Evolutionary conservation across 768 basidiomycete species (phyloP), one percentile per base, ranked within the genome.

Genomic region (Cystobasidium onofrii): DNA sequence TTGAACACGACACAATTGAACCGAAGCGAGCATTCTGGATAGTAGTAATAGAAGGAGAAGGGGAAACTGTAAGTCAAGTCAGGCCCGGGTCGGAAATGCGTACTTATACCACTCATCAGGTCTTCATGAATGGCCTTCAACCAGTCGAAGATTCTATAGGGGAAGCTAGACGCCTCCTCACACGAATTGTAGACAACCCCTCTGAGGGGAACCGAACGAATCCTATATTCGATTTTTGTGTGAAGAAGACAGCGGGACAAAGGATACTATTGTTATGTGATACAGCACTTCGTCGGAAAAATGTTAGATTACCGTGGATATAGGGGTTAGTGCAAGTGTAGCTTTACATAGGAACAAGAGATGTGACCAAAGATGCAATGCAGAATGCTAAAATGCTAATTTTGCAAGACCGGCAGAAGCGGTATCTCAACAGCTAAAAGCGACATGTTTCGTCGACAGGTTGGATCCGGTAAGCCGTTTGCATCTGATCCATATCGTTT

Each of bases 211-310:
- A 55, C 34, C 6, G 31, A 25, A 71, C 54, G 13, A 60, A 60
- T 36, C 69, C 69, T 3, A 43, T 71, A 6, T 71, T 71, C 31
- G 69, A 71, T 31, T 71, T 71, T 46, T 71, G 69, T 54, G 39
- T 61, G 46, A 41, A 34, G 18, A 46, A 50, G n/a, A 41, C 20
- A 4, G 25, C n/a, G 3, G 55, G 34, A 20, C n/a, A 57, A 39
- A 39, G 29, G n/a, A 2, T 60, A 36, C 27, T 44, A 6, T 33
- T 71, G 17, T 55, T 71, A 34, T 36, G n/a, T 17, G 27, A 55
- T 33, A 71, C 69, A 29, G 54, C 52, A 7, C 20, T 71, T 2
- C 29, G 50, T 10, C 69, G 69, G 13, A 52, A 55, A 4, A 36
- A 34, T 36, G 23, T 7, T 6, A 27, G 13, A 10, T 29, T 71